Base-by-base conservation (phyloP, 345 rosid genomes). In the rapeseed (Brassica napus) region DNA sequence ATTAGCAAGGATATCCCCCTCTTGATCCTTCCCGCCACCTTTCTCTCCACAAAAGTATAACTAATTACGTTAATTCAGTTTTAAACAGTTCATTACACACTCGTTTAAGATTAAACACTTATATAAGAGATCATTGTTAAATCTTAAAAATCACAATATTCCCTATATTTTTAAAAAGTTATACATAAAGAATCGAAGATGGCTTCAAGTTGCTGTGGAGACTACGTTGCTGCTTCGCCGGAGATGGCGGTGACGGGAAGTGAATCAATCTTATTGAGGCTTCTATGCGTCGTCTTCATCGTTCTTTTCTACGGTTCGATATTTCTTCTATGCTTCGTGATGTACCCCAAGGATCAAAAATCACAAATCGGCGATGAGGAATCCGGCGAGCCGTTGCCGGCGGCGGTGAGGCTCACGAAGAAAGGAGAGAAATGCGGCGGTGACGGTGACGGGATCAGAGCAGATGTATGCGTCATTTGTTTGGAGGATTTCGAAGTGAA, bases 11-110 rank as follows among this genome's bases (percentile, higher is more conserved):
- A 62, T 30, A 71, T 30, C 14, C 68, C 52, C 49, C 65, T 10
- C 42, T 79, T 73, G 74, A 74, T 79, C 78, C 69, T 16, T 79
- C 78, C 82, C 82, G 77, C 82, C 78, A 79, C 44, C 65, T 52
- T 37, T 24, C 74, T 74, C 59, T 68, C 82, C 79, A 7, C 71
- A 28, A 54, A 80, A 75, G 72, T 69, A 34, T 55, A 81, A 81
- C 80, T 3, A 81, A 71, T 4, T 59, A 63, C 64, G 80, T 71
- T 75, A 71, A n/a, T 58, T 80, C 64, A 71, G 83, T 81, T 80
- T 12, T 6, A 73, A 57, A 74, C 77, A 78, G 77, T 78, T 78
- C 63, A 78, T 39, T 44, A 44, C 77, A 58, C 79, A 62, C 66
- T 55, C 4, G 24, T 62, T 49, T 52, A 3, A 24, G 14, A 24